Base-by-base conservation (phyloP, 306 rosid genomes). In the Medicago lupulina region DNA sequence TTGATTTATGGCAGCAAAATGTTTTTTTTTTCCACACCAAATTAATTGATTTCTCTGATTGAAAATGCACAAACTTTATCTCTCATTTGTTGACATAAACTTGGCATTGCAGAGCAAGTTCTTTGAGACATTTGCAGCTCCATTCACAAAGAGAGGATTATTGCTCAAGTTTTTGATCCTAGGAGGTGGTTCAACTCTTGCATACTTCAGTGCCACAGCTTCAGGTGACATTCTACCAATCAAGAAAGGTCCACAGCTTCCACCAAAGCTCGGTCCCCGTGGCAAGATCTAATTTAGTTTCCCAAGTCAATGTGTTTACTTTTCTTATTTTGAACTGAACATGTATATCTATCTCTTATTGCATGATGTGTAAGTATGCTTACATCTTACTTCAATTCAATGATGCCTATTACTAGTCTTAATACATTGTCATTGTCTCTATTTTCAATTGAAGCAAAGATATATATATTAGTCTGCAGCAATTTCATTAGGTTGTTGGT, bases 81-180 rank as follows among this genome's bases (percentile, higher is more conserved):
- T 31, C 72, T 18, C 12, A 10, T 74, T 34, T 6, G 4, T 78
- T 57, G 70, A 65, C 13, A 50, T 58, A 77, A 25, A 79, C 63
- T 39, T 70, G 82, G 44, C 21, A 61, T 61, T 61, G 19, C 85
- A 95, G 99, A 92, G 96, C 97, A 95, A 95, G 79, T 95, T 95
- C 91, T 95, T 95, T 19, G 97, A 95, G 93, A 90, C 97, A 71
- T 92, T 95, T 88, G 97, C 96, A 16, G 99, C 96, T 59, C 99
- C 99, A 70, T 95, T 95, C 87, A 89, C 99, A 84, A 95, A 92
- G 91, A 95, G 99, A 86, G 97, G 97, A 23, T 67, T 95, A 61
- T 80, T 95, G 79, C 97, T 95, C 70, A 95, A 95, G 91, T 95
- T 95, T 87, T 83, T 90, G 92, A 82, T 92, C 28, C 61, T 95